Percentiles rank a stretch among this genome's conserved stretches.
These are phyloP conservation scores for Trichoderma afroharzianum DNA, from an alignment of 2,329 filamentous ascomycete species.

Conservation along the genomic window DNA sequence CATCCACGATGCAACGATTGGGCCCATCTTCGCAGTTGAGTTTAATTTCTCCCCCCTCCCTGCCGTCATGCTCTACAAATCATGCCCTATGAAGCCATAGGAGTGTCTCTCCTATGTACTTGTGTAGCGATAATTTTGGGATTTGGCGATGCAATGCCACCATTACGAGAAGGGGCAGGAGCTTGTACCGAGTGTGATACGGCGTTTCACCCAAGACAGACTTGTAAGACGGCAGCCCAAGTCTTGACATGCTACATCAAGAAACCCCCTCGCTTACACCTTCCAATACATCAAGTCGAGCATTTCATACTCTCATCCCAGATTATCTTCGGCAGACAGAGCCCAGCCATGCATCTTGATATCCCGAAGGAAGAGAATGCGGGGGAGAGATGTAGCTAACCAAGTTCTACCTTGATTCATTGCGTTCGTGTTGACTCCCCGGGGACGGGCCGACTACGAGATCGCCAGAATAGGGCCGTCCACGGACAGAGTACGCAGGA, in stretches of 20 bases:
- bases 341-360: not conserved
- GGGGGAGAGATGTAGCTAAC: not conserved
- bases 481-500: not conserved
- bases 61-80: not conserved
- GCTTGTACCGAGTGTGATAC: not conserved
- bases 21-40: not conserved
- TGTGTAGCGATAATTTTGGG: not conserved
- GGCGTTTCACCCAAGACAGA: not conserved
- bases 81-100: not conserved
- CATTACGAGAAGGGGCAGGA: not conserved
- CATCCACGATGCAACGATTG: not conserved
- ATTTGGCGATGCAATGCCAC: not conserved
- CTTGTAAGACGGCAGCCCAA: not conserved
- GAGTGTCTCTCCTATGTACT: not conserved
- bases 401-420: not conserved
- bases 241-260: not conserved
- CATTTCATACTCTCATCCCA: no score
- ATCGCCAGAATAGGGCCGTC: conserved; percentile 2
- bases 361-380: not conserved
- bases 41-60: not conserved
- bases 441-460: conserved; percentile 11
- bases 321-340: not conserved
- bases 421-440: not conserved
- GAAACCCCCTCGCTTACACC: not conserved
- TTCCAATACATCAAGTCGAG: not conserved